These are phyloP conservation scores for Fusarium clavum DNA, from an alignment of 2,329 filamentous ascomycete genomes.

Conservation along the genomic window DNA sequence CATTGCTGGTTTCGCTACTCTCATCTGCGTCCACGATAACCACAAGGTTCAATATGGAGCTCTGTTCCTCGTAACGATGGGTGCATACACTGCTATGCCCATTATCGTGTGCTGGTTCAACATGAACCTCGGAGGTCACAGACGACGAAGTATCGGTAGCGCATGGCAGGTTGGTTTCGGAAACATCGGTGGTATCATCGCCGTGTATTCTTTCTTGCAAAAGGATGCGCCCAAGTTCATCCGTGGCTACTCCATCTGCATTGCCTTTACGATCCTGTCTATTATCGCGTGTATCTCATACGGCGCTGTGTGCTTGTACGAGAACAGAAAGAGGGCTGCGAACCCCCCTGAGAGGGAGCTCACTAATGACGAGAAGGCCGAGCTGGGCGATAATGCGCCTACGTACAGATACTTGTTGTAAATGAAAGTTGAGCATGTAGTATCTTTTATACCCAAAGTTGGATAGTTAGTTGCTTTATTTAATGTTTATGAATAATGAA, in stretches of 20 bases:
- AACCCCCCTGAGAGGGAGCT: conserved; percentile 57
- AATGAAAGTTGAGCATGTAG: not conserved
- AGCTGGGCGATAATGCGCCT: conserved; percentile 69
- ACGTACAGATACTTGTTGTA: conserved; percentile 70
- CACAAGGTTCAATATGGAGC: conserved; percentile 77
- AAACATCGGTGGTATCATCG: conserved; percentile 82
- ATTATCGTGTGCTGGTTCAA: conserved; percentile 87
- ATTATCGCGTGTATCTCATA: conserved; percentile 71
- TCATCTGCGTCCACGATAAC: conserved; percentile 78
- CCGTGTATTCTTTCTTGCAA: conserved; percentile 75
- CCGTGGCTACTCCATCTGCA: conserved; percentile 80
- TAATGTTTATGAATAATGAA: conserved; percentile 30
- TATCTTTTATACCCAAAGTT: conserved; percentile 8
- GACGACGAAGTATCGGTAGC: conserved; percentile 74
- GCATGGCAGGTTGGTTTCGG: conserved; percentile 85
- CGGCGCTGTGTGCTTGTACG: conserved; percentile 64
- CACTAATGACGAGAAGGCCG: conserved; percentile 71
- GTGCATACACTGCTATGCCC: conserved; percentile 89
- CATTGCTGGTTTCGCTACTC: conserved; percentile 80
- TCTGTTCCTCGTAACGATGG: conserved; percentile 84
- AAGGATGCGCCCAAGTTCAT: conserved; percentile 76
- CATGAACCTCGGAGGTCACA: conserved; percentile 82
- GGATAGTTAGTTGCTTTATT: not conserved
- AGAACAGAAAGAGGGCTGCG: conserved; percentile 71
- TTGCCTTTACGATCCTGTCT: conserved; percentile 78